Conservation (phyloP, 345 rosid species). For the Populus deltoides region DNA sequence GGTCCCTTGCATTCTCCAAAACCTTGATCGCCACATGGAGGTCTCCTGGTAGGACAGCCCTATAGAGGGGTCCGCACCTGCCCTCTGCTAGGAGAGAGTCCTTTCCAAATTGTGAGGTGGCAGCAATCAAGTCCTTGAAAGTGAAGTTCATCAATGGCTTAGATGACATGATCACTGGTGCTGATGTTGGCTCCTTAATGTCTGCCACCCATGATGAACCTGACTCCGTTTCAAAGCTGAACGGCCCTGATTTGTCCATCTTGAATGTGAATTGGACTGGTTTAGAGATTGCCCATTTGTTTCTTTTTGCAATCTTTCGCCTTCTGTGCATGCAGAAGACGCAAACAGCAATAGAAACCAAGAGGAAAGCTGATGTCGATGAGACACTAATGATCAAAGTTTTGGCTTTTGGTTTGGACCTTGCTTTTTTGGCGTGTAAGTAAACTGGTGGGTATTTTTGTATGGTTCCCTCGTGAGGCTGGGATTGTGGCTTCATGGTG, state of each 20-base stretch:
- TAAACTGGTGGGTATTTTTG: slow-evolving; percentile 3
- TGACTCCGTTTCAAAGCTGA: slow-evolving; percentile 82
- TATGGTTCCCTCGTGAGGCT: slow-evolving; percentile 13
- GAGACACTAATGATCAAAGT: slow-evolving; percentile 41
- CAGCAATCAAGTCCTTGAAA: slow-evolving; percentile 89
- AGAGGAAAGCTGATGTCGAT: slow-evolving; percentile 39
- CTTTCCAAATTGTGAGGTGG: slow-evolving; percentile 87
- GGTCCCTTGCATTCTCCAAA: slow-evolving; percentile 62
- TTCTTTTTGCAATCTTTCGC: slow-evolving; percentile 36
- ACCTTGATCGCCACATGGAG: slow-evolving; percentile 92
- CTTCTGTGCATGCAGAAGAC: slow-evolving; percentile 35
- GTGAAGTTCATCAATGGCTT: slow-evolving; percentile 88
- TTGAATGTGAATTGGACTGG: slow-evolving; percentile 61
- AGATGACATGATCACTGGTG: slow-evolving; percentile 69
- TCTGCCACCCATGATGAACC: slow-evolving; percentile 95
- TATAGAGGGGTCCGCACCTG: slow-evolving; percentile 72
- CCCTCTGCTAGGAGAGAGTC: slow-evolving; percentile 83
- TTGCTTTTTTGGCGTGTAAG: slow-evolving; percentile 5
- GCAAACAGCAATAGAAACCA: slow-evolving; percentile 24
- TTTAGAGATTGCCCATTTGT: slow-evolving; percentile 85
- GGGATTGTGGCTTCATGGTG: slow-evolving; percentile 13
- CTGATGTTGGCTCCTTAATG: slow-evolving; percentile 80
- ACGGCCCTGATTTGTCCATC: slow-evolving; percentile 87
- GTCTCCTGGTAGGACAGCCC: slow-evolving; percentile 82
- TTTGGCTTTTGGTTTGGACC: slow-evolving; percentile 27